A percentile compares a stretch with the other conserved stretches of the same genome.
phyloP scores from a whole-genome alignment of 2,329 filamentous ascomycete genomes.

The Ophiobolus disseminans region DNA sequence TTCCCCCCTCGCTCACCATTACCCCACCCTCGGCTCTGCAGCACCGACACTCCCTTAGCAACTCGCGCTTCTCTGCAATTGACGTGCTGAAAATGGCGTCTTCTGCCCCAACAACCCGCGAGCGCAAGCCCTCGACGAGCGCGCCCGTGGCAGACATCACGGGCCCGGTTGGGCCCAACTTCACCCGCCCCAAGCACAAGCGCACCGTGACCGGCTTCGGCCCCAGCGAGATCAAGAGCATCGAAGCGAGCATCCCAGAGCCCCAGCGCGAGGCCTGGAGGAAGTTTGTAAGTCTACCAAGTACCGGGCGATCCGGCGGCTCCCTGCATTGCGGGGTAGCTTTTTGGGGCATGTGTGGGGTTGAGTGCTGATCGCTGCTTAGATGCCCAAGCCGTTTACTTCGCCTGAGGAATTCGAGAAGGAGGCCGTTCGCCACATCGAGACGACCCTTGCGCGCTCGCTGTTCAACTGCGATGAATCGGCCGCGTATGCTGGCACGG shows the following conservation, averaged over 20 bases:
- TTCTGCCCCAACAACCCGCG: conserved; percentile 58
- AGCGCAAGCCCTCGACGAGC: conserved; percentile 81
- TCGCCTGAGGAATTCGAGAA: conserved; percentile 81
- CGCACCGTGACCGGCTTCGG: conserved; percentile 96
- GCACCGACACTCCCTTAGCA: conserved; percentile 32
- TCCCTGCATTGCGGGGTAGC: conserved; percentile 25
- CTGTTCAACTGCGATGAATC: conserved; percentile 97
- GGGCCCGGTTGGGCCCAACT: conserved; percentile 84
- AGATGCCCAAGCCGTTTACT: conserved; percentile 73
- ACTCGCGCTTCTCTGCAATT: conserved; percentile 35
- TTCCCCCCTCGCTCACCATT: conserved; percentile 16
- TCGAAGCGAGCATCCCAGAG: conserved; percentile 91
- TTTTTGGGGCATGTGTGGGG: not conserved
- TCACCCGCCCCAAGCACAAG: conserved; percentile 94
- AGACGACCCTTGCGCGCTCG: conserved; percentile 93
- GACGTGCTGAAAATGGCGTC: conserved; percentile 41
- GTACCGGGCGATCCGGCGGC: not conserved
- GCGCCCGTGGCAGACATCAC: conserved; percentile 86
- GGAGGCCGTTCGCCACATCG: conserved; percentile 91
- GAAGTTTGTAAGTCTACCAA: conserved; percentile 59
- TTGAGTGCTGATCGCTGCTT: conserved; percentile 20
- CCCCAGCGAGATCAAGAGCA: conserved; percentile 86
- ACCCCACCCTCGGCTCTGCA: conserved; percentile 37
- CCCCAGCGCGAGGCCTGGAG: conserved; percentile 79
- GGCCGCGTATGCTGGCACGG: conserved; percentile 89